Evolutionary conservation across 1,284 basidiomycete genomes (phyloP), one percentile per base, ranked within the genome.

Genomic region (Pulveroboletus sp.): DNA sequence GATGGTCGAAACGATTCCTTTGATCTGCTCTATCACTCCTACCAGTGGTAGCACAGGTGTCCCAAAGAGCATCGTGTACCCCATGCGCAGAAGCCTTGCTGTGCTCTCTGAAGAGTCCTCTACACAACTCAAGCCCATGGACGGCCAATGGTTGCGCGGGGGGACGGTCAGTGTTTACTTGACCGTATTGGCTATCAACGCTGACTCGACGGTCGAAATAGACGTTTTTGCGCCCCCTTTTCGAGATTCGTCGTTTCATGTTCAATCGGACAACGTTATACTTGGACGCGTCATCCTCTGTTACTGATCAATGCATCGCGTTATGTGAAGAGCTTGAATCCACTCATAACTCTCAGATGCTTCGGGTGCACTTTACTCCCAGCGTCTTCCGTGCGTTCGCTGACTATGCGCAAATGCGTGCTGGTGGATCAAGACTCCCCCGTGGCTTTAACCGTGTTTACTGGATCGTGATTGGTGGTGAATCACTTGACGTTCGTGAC

Each of bases 61-160:
- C n/a, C 69, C 69, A 2, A 71, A 69, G 58, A 69, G 66, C 35
- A 71, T 69, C 8, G 67, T 71, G 5, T 71, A 70, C 46, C 68
- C 67, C 22, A 69, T 69, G 67, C 44, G 49, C 44, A 57, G 66
- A 35, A 61, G 64, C n/a, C 55, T 69, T 24, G 55, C 54, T 3
- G 64, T 68, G 3, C 64, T 69, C 22, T 56, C 62, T 20, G 66
- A 71, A 43, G 67, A 70, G 52, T 70, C 65, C 11, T 70, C 69
- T 15, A 33, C 52, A 8, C 50, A 62, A 24, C 26, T 71, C 8
- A 62, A 66, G 25, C 62, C 58, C 14, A 57, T 55, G 61, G 67
- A 69, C 60, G 68, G 67, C 5, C 69, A 70, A 52, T 71, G 68
- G 67, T 56, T 69, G 10, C 68, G 67, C 18, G 69, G 67, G 35